These are phyloP conservation scores for Alternaria sp. DNA, from an alignment of 2,329 filamentous ascomycete genomes.

Conservation along the genomic window DNA sequence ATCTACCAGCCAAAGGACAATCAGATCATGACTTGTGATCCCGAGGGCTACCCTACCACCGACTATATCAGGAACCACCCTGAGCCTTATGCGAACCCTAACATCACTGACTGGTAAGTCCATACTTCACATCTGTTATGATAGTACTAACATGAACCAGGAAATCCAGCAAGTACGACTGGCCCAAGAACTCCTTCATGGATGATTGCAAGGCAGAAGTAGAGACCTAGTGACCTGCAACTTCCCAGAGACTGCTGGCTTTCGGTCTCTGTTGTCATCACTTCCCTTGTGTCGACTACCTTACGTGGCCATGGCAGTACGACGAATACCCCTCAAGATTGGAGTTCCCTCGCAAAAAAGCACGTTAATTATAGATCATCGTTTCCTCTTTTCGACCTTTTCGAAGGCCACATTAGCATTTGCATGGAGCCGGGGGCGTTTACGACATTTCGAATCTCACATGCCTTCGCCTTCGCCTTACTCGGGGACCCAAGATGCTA, in stretches of 20 bases:
- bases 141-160: conserved; percentile 35
- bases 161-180: conserved; percentile 59
- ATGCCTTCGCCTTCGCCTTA: conserved; percentile 15
- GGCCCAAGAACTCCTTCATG: conserved; percentile 69
- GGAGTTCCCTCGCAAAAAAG: conserved; percentile 32
- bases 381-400: conserved; percentile 17
- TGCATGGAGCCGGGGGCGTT: conserved; percentile 32
- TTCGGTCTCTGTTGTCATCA: conserved; percentile 18
- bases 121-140: not conserved
- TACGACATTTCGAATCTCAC: conserved; percentile 18
- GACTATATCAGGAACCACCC: conserved; percentile 69
- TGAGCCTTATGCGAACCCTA: conserved; percentile 67
- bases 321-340: conserved; percentile 33
- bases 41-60: conserved; percentile 70
- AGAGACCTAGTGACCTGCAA: conserved; percentile 9
- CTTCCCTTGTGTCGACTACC: conserved; percentile 27
- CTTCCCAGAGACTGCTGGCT: conserved; percentile 26
- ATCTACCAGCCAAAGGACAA: conserved; percentile 71
- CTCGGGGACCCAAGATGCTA: conserved; percentile 2
- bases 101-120: conserved; percentile 68
- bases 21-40: conserved; percentile 70
- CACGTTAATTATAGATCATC: conserved; percentile 39
- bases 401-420: conserved; percentile 24
- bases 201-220: conserved; percentile 56
- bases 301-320: conserved; percentile 37